phyloP scores from a whole-genome alignment of 2,329 filamentous ascomycete genomes.

The Polychaeton citri region DNA sequence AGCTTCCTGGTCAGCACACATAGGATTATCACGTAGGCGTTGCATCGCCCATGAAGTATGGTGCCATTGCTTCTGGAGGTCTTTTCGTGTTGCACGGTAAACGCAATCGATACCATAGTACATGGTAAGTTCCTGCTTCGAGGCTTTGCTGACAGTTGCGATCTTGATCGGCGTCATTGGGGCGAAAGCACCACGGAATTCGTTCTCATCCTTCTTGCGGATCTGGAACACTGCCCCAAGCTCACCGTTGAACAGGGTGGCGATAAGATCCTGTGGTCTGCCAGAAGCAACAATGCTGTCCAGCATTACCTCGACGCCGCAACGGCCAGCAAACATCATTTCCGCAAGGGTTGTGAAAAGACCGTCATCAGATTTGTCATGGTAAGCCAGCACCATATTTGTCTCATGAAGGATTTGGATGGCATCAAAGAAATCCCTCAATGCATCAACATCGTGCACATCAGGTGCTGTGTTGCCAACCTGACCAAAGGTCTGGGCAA shows the following conservation, averaged over 20 bases:
- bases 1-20: slow-evolving; percentile 74
- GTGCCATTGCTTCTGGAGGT: slow-evolving; percentile 79
- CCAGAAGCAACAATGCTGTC: slow-evolving; percentile 57
- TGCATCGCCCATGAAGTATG: slow-evolving; percentile 86
- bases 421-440: slow-evolving; percentile 87
- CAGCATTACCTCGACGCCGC: slow-evolving; percentile 72
- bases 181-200: slow-evolving; percentile 81
- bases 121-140: slow-evolving; percentile 65
- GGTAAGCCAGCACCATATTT: slow-evolving; percentile 75
- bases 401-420: slow-evolving; percentile 54
- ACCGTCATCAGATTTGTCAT: slow-evolving; percentile 88
- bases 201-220: slow-evolving; percentile 66
- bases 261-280: slow-evolving; percentile 45
- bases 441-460: slow-evolving; percentile 64
- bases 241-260: slow-evolving; percentile 88
- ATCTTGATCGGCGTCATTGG: slow-evolving; percentile 72
- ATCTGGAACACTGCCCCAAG: slow-evolving; percentile 94
- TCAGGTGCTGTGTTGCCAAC: slow-evolving; percentile 77
- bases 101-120: slow-evolving; percentile 57
- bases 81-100: slow-evolving; percentile 53
- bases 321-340: slow-evolving; percentile 96
- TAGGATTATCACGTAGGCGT: slow-evolving; percentile 73
- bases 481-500: slow-evolving; percentile 80
- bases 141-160: slow-evolving; percentile 55
- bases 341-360: slow-evolving; percentile 81